These are phyloP conservation scores for Mucor sp. DNA, from an alignment of 371 early-diverging fungal genomes.

Conservation along the genomic window DNA sequence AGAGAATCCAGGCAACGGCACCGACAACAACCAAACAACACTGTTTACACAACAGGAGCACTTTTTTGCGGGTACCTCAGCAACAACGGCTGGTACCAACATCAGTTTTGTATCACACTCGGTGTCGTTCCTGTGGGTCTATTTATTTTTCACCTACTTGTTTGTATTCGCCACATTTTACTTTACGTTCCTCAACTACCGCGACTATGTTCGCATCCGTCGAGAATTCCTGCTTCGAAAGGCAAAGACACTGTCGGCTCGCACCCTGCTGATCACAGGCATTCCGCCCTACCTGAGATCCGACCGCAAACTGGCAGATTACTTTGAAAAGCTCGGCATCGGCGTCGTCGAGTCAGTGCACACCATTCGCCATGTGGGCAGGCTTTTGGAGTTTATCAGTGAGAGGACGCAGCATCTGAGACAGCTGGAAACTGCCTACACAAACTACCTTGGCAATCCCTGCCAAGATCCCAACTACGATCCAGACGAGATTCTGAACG, in stretches of 20 bases:
- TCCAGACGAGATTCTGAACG: conserved; percentile 37
- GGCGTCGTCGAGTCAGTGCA: conserved; percentile 65
- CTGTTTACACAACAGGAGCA: not conserved
- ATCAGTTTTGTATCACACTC: conserved; percentile 19
- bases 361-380: conserved; percentile 58
- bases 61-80: conserved; percentile 5
- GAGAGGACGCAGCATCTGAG: conserved; percentile 47
- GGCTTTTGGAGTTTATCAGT: conserved; percentile 46
- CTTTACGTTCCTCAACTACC: conserved; percentile 62
- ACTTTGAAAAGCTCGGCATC: conserved; percentile 58
- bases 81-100: not conserved
- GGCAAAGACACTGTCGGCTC: conserved; percentile 52
- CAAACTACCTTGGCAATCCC: conserved; percentile 53
- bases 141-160: conserved; percentile 63
- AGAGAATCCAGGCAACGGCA: conserved; percentile 20
- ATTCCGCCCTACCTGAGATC: conserved; percentile 57
- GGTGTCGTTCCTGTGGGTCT: conserved; percentile 52
- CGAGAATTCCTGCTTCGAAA: conserved; percentile 54
- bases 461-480: conserved; percentile 42
- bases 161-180: conserved; percentile 64
- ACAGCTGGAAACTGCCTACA: conserved; percentile 45
- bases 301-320: conserved; percentile 55
- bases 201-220: conserved; percentile 58
- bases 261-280: conserved; percentile 63
- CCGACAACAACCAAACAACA: not conserved